These are phyloP conservation scores for Penicillium crustosum DNA, from an alignment of 2,329 filamentous ascomycete genomes.

Conservation along the genomic window DNA sequence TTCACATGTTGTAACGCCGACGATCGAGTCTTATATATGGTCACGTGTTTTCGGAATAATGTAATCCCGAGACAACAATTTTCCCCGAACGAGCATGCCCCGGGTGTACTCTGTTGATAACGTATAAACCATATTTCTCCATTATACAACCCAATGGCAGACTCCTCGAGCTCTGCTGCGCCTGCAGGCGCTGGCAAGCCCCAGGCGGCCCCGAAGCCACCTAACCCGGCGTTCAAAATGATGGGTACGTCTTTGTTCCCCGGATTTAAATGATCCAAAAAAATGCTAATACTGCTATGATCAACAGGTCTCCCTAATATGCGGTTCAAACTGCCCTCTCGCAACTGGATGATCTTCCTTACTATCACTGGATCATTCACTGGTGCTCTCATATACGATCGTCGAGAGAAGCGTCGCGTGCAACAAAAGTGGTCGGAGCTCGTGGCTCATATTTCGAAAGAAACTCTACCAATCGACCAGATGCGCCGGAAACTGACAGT, in stretches of 20 bases:
- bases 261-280: neutral
- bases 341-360: conserved; percentile 98
- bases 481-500: conserved; percentile 83
- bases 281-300: conserved; percentile 15
- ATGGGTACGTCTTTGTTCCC: conserved; percentile 50
- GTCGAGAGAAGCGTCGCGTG: conserved; percentile 79
- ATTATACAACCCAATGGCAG: conserved; percentile 33
- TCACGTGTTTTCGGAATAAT: conserved; percentile 22
- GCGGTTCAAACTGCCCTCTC: conserved; percentile 80
- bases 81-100: conserved; percentile 12
- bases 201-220: conserved; percentile 44
- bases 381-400: conserved; percentile 84
- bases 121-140: neutral
- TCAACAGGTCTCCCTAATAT: conserved; percentile 74
- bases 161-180: conserved; percentile 37
- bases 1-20: neutral
- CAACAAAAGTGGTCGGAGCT: conserved; percentile 83
- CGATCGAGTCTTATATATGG: neutral
- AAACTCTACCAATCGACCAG: conserved; percentile 69
- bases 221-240: conserved; percentile 73
- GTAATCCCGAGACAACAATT: conserved; percentile 19
- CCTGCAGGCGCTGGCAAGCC: conserved; percentile 39
- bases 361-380: conserved; percentile 74
- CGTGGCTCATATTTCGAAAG: conserved; percentile 79
- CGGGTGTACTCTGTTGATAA: conserved; percentile 1